Evolutionary conservation across 2,329 filamentous ascomycete species (phyloP), one percentile per base, ranked within the genome.

Genomic region (Dactylella cylindrospora): DNA sequence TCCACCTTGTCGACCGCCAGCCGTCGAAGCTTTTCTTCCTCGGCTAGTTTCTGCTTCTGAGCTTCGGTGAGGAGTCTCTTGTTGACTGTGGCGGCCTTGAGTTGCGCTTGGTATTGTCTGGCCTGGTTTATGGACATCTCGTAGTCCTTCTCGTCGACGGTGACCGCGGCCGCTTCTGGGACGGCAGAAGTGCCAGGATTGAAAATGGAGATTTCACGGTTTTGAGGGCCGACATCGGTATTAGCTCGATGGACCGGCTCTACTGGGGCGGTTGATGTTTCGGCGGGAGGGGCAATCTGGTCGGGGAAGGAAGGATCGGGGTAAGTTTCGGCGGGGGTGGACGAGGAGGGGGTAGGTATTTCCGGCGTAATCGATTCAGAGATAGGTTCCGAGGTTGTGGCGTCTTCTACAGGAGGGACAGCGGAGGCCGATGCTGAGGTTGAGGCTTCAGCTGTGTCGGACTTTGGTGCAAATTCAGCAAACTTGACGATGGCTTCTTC

Each of bases 401-500:
- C 19, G 23, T 44, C 50, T 20, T 61, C 55, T 2, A 49, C 20
- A 5, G 41, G 66, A 66, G 20, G 70, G 69, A 31, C 74, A 72
- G 54, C 6, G 10, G 50, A 38, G 20, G 65, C 49, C 17, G 47
- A 38, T 32, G 61, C 54, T 43, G 44, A 67, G 19, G 45, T 55
- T 33, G 52, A 74, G 25, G 72, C 72, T 25, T 73, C 73, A 22
- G 62, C 71, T 25, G 72, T 69, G 19, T 72, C 70, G 44, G 79
- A 72, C 0, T 79, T 76, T 17, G 76, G 82, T 72, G 95, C 94
- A 70, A 86, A 90, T 66, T 82, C 77, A 17, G 80, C 80, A 64
- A 97, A 95, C 70, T 91, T 80, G 39, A 78, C 76, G 84, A 95
- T 89, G 7, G 91, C 91, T 65, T 91, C 86, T 67, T 89, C 88